Percentiles rank a stretch among this genome's conserved stretches.
Evolutionary conservation across 2,329 filamentous ascomycete species (phyloP).

Genomic region (Neonectria faginata): DNA sequence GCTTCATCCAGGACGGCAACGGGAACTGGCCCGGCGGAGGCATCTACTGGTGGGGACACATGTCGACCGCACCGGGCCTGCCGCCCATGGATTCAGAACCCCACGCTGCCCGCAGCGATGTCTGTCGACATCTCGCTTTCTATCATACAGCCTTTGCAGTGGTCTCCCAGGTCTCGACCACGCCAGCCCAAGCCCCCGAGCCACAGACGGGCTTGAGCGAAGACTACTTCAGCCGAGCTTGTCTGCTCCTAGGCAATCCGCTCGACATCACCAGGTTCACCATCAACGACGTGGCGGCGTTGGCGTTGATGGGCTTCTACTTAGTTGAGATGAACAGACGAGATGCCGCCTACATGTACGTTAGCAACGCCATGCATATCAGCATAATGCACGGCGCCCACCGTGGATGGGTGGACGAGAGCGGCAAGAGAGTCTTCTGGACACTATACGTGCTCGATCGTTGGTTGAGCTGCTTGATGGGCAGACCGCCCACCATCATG

Average conservation of each 20-base stretch:
- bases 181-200: slow-evolving; percentile 28
- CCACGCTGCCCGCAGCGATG: slow-evolving; percentile 36
- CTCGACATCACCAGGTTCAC: slow-evolving; percentile 57
- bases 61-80: slow-evolving; percentile 49
- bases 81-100: slow-evolving; percentile 39
- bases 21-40: slow-evolving; percentile 58
- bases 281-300: slow-evolving; percentile 57
- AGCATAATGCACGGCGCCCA: slow-evolving; percentile 63
- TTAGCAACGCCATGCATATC: slow-evolving; percentile 61
- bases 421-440: slow-evolving; percentile 62
- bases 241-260: slow-evolving; percentile 58
- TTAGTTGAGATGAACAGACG: slow-evolving; percentile 62
- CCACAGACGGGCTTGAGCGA: slow-evolving; percentile 54
- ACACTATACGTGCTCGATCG: slow-evolving; percentile 64
- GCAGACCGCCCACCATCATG: slow-evolving; percentile 59
- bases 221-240: slow-evolving; percentile 58
- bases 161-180: slow-evolving; percentile 47
- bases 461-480: slow-evolving; percentile 62
- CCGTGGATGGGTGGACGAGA: slow-evolving; percentile 57
- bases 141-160: slow-evolving; percentile 61
- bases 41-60: slow-evolving; percentile 61
- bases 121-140: slow-evolving; percentile 56
- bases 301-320: slow-evolving; percentile 62
- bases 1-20: slow-evolving; percentile 59
- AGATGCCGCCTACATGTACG: slow-evolving; percentile 61